Evolutionary conservation across 1,284 basidiomycete genomes (phyloP), one percentile per base, ranked within the genome.

Genomic region (Paramarasmius palmivorus): DNA sequence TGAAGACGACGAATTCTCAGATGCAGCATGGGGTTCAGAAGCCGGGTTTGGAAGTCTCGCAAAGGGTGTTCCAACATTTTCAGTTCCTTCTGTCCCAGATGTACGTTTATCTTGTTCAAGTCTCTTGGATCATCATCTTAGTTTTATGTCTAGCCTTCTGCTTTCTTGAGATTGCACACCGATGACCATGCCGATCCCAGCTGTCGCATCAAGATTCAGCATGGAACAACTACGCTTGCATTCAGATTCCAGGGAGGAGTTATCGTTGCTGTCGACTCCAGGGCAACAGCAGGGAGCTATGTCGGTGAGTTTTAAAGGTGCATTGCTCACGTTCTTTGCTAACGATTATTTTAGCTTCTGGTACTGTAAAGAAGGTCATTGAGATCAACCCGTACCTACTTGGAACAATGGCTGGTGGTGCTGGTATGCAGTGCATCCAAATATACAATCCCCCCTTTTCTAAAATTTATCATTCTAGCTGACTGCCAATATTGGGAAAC

Each of bases 311-410:
- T 37, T 45, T 37, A 37, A 35, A 36, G 55, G 17, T 52, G 6
- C 19, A 53, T 41, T 12, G 29, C 34, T 40, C 23, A 48, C 36
- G 54, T 54, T 53, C 22, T 32, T 19, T 42, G 8, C 47, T 48
- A 51, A 17, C 60, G 4, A 10, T 46, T 29, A 9, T 12, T 29
- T 2, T 32, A 96, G 95, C 95, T 0, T 93, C 88, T 26, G 95
- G 95, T 50, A 98, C 95, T 15, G 93, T 98, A 58, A 97, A 95
- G 81, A 98, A 98, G 79, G 96, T 99, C 59, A 99, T 99, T 65
- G 97, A 99, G 78, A 99, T 99, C 74, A 99, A 99, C 77, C 94
- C 95, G 44, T 99, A 97, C 77, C 76, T 99, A 51, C 83, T 99
- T 29, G 97, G 97, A 56, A 99, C 96, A 1, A 99, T 99, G 96